Evolutionary conservation across 2,329 filamentous ascomycete genomes (phyloP).

Genomic region (Leptodontidium sp.): DNA sequence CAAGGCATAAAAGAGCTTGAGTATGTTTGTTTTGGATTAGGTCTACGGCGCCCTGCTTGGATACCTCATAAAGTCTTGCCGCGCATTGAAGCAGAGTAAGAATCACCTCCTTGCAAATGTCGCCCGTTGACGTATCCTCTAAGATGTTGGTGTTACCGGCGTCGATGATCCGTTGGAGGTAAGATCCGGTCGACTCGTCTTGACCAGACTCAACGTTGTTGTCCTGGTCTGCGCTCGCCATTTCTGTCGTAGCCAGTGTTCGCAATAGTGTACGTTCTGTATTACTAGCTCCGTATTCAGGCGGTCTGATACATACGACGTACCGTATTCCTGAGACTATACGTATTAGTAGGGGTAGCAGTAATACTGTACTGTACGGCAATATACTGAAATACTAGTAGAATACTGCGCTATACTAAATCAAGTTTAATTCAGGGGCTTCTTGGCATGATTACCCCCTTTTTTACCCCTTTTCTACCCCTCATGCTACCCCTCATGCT

Average conservation of each 20-base stretch:
- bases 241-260: background rate
- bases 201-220: slow-evolving; percentile 8
- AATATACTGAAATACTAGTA: too few species aligned
- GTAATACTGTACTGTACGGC: too few species aligned
- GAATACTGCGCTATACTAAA: too few species aligned
- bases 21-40: slow-evolving; percentile 27
- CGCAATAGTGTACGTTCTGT: too few species aligned
- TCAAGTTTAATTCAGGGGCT: too few species aligned
- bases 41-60: slow-evolving; percentile 24
- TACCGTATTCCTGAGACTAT: too few species aligned
- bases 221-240: background rate
- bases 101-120: slow-evolving; percentile 31
- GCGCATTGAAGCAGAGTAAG: slow-evolving; percentile 30
- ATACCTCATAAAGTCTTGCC: slow-evolving; percentile 31
- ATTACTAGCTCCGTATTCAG: too few species aligned
- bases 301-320: too few species aligned
- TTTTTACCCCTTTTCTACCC: too few species aligned
- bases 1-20: slow-evolving; percentile 27
- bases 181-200: slow-evolving; percentile 25
- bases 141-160: slow-evolving; percentile 26
- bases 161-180: slow-evolving; percentile 29
- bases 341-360: too few species aligned
- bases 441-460: too few species aligned
- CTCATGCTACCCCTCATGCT: too few species aligned
- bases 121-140: slow-evolving; percentile 26